phyloP scores from a whole-genome alignment of 768 basidiomycete species.

The Podaxis sp. region DNA sequence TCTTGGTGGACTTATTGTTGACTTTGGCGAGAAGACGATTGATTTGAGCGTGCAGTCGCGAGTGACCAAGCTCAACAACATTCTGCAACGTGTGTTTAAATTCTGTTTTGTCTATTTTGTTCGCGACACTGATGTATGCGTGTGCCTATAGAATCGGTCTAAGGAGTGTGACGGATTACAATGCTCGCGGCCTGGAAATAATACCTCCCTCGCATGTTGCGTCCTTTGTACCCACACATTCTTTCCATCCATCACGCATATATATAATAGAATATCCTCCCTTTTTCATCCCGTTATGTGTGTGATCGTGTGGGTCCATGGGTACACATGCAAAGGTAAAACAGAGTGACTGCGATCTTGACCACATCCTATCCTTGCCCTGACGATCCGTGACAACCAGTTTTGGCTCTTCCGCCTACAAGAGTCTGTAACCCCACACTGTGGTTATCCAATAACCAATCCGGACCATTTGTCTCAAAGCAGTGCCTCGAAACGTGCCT shows the following conservation, averaged over 20 bases:
- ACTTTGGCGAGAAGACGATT: conserved; percentile 98
- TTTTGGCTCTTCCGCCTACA: no score
- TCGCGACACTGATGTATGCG: no score
- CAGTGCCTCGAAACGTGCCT: no score
- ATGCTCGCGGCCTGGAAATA: neutral
- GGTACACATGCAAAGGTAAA: neutral
- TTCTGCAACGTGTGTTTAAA: conserved; percentile 69
- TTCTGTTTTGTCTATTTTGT: neutral
- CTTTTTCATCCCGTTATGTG: neutral
- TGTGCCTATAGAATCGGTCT: conserved; percentile 13
- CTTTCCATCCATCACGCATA: conserved; percentile 4
- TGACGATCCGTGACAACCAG: no score
- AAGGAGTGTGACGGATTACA: neutral
- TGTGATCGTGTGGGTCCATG: neutral
- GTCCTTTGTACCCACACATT: conserved; percentile 7
- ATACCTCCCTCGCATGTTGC: conserved; percentile 8
- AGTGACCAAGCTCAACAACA: conserved; percentile 91
- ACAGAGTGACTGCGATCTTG: no score
- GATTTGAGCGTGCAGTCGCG: conserved; percentile 94
- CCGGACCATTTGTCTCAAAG: no score
- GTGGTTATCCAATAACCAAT: no score
- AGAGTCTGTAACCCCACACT: no score
- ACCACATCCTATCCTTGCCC: no score
- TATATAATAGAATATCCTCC: conserved; percentile 14
- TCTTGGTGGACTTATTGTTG: conserved; percentile 90